Evolutionary conservation across 2,329 filamentous ascomycete genomes (phyloP).

Genomic region (Clonostachys byssicola): DNA sequence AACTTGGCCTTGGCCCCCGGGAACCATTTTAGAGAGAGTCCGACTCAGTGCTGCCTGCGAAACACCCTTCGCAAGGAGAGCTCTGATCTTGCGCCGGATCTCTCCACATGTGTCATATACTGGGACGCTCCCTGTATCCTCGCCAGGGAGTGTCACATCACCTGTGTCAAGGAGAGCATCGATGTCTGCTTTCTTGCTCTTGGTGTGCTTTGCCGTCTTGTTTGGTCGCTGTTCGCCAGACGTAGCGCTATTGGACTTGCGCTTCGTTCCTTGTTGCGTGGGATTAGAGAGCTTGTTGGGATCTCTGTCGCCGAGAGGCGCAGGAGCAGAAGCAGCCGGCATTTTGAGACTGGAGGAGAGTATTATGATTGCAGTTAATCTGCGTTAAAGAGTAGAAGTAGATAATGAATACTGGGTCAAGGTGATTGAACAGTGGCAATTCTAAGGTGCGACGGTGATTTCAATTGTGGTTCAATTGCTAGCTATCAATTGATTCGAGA

Average conservation of each 20-base stretch:
- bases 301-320: too few species aligned
- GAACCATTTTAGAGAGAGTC: slow-evolving; percentile 36
- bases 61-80: slow-evolving; percentile 37
- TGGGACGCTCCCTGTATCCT: slow-evolving; percentile 36
- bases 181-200: slow-evolving; percentile 10
- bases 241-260: not conserved
- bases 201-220: not conserved
- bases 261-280: not conserved
- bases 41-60: slow-evolving; percentile 48
- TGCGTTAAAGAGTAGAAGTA: too few species aligned
- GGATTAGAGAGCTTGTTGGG: too few species aligned
- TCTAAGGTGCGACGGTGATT: too few species aligned
- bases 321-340: too few species aligned
- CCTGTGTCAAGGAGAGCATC: slow-evolving; percentile 32
- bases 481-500: too few species aligned
- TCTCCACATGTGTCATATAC: slow-evolving; percentile 56
- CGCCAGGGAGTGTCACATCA: slow-evolving; percentile 36
- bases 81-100: slow-evolving; percentile 51
- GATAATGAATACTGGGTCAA: too few species aligned
- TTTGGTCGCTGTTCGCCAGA: not conserved
- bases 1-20: slow-evolving; percentile 26
- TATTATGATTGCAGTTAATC: too few species aligned
- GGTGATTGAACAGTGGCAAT: too few species aligned
- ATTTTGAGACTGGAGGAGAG: too few species aligned
- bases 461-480: too few species aligned